Evolutionary conservation across 768 basidiomycete genomes (phyloP).

Genomic region (Leccinum rimulosum): DNA sequence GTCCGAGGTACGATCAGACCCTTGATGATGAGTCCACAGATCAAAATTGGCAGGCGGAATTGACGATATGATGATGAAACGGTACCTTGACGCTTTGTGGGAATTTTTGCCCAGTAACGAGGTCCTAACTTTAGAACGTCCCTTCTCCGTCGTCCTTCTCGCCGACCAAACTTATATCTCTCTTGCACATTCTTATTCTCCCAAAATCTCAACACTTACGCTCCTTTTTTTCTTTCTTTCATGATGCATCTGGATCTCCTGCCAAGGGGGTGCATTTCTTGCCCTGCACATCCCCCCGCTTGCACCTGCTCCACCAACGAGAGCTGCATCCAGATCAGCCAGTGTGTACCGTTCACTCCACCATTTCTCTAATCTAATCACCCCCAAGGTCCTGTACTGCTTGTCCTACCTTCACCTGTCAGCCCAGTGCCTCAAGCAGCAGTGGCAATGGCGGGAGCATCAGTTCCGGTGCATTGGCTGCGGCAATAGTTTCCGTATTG

Average conservation of each 20-base stretch:
- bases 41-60: background rate
- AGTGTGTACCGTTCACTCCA: constrained; percentile 39
- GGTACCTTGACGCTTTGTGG: background rate
- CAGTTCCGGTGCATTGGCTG: constrained; percentile 71
- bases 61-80: background rate
- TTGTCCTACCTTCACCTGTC: constrained; percentile 56
- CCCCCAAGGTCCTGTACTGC: constrained; percentile 51
- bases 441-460: constrained; percentile 40
- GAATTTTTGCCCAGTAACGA: background rate
- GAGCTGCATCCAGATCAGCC: constrained; percentile 58
- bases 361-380: constrained; percentile 5
- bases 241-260: constrained; percentile 36
- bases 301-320: constrained; percentile 58
- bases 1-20: background rate
- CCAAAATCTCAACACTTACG: constrained; percentile 25
- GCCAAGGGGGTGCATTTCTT: constrained; percentile 49
- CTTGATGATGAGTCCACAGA: background rate
- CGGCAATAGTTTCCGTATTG: constrained; percentile 65
- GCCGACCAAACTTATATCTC: constrained; percentile 23
- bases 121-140: constrained; percentile 4
- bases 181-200: constrained; percentile 16
- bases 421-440: constrained; percentile 28
- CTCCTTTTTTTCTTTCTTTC: constrained; percentile 32
- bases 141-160: constrained; percentile 1
- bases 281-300: constrained; percentile 43